Evolutionary conservation across 1,284 basidiomycete species (phyloP), one percentile per base, ranked within the genome.

Genomic region (Cutaneotrichosporon dermatis): DNA sequence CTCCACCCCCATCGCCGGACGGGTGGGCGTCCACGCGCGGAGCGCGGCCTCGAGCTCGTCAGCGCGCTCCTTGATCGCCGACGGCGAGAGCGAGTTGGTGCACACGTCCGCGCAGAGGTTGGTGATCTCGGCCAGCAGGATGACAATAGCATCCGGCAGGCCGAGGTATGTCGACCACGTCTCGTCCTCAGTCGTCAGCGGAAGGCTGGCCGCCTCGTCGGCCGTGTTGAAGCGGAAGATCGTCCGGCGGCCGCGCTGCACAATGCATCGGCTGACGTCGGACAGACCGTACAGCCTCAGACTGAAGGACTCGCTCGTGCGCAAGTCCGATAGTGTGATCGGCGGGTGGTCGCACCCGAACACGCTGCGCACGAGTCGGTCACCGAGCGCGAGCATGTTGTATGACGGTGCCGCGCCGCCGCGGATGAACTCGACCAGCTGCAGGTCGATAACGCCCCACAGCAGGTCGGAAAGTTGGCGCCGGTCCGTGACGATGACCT

Each of bases 401-500:
- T 71, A 69, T 33, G 64, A 66, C 1, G 63, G 65, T 0, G 63
- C 65, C 0, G 69, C 69, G 35, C 69, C 69, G 15, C 67, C 66
- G 36, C 68, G 61, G 16, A 71, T 66, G 42, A 69, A 68, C 51
- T 69, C 68, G 25, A 68, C 64, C 0, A 68, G 61, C 50, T 67
- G 68, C 34, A 69, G 58, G 45, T 69, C 67, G 39, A 69, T 67
- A n/a, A 71, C 68, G 7, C 68, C 69, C 69, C 69, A 71, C 4
- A 71, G 53, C 66, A 69, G 41, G 41, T 71, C 68, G 9, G 62
- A 65, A 6, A 71, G 52, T 34, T 68, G 64, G 5, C 59, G 50
- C 25, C 61, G 37, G 11, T 67, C 62, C 16, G 66, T 67, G 13
- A 69, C 62, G 1, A 58, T 51, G 8, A 65, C 62, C 25, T 64